Evolutionary conservation across 352 stramenopile species (phyloP).

Genomic region (Phytophthora gonapodyides): DNA sequence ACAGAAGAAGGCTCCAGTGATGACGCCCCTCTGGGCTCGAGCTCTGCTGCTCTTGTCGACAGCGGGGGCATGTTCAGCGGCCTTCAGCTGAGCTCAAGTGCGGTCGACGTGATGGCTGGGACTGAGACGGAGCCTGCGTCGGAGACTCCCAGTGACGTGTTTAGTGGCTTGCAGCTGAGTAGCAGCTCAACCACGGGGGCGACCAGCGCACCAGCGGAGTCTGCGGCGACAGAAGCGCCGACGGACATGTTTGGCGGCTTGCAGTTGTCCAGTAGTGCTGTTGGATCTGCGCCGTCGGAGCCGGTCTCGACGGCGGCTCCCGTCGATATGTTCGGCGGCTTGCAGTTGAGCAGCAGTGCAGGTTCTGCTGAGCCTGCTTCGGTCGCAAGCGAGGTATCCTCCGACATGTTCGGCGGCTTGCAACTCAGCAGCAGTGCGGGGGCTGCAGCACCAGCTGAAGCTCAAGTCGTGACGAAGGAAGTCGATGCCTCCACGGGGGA

Average conservation of each 20-base stretch:
- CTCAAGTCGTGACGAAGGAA: slow-evolving; percentile 12
- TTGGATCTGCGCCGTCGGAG: not conserved
- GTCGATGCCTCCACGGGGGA: slow-evolving; percentile 18
- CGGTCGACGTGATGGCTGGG: not conserved
- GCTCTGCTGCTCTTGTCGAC: slow-evolving; percentile 11
- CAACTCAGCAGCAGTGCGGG: slow-evolving; percentile 12
- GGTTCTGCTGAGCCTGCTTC: not conserved
- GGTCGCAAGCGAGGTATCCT: not conserved
- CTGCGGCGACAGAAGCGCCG: slow-evolving; percentile 5
- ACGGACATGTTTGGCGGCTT: slow-evolving; percentile 32
- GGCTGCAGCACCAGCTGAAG: slow-evolving; percentile 5
- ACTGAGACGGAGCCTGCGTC: slow-evolving; percentile 4
- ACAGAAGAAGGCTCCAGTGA: slow-evolving; percentile 10
- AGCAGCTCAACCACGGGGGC: slow-evolving; percentile 11
- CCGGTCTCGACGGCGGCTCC: not conserved
- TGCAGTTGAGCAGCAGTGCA: slow-evolving; percentile 14
- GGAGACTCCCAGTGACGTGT: slow-evolving; percentile 12
- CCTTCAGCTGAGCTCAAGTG: slow-evolving; percentile 31
- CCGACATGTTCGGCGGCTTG: slow-evolving; percentile 11
- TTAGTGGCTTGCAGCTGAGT: slow-evolving; percentile 21
- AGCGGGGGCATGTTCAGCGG: slow-evolving; percentile 27
- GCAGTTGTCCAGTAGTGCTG: slow-evolving; percentile 19
- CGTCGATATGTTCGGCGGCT: slow-evolving; percentile 6
- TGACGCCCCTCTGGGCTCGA: slow-evolving; percentile 4
- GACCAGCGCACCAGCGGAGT: not conserved